Conservation (phyloP, 2,329 filamentous ascomycete species). For the Escovopsis weberi region DNA sequence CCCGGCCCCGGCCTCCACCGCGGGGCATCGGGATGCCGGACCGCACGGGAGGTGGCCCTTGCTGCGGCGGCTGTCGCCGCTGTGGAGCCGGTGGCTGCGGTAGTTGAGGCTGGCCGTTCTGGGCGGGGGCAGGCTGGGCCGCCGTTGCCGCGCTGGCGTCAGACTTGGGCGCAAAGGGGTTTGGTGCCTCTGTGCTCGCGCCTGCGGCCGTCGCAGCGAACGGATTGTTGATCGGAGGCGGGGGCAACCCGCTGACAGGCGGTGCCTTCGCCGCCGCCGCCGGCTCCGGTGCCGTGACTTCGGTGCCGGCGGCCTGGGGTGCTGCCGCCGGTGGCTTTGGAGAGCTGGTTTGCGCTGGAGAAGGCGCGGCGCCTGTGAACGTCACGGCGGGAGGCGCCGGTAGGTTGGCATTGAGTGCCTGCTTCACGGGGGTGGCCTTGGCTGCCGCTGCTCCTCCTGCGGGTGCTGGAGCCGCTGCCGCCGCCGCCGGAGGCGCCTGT, state of each 20-base stretch:
- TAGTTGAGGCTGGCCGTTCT: conserved; percentile 3
- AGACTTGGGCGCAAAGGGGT: conserved; percentile 15
- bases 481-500: conserved; percentile 14
- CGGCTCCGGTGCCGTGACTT: not conserved
- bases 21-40: conserved; percentile 28
- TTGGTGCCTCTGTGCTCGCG: conserved; percentile 9
- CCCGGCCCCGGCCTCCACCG: conserved; percentile 25
- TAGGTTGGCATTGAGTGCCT: conserved; percentile 9
- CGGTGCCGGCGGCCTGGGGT: not conserved
- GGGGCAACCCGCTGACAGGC: conserved; percentile 11
- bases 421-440: conserved; percentile 12
- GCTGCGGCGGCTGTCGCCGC: conserved; percentile 6
- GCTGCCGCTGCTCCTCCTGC: conserved; percentile 5
- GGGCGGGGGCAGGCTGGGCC: conserved; percentile 7
- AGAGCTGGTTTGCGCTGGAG: not conserved
- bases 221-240: conserved; percentile 16
- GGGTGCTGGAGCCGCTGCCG: conserved; percentile 6
- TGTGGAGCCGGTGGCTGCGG: conserved; percentile 6
- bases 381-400: conserved; percentile 1
- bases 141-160: conserved; percentile 2
- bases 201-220: conserved; percentile 14
- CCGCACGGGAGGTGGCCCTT: conserved; percentile 11
- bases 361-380: conserved; percentile 1
- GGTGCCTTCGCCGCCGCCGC: conserved; percentile 2
- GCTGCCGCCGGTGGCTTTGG: conserved; percentile 8